Evolutionary conservation across 345 rosid species (phyloP).

Genomic region (Camelina neglecta): DNA sequence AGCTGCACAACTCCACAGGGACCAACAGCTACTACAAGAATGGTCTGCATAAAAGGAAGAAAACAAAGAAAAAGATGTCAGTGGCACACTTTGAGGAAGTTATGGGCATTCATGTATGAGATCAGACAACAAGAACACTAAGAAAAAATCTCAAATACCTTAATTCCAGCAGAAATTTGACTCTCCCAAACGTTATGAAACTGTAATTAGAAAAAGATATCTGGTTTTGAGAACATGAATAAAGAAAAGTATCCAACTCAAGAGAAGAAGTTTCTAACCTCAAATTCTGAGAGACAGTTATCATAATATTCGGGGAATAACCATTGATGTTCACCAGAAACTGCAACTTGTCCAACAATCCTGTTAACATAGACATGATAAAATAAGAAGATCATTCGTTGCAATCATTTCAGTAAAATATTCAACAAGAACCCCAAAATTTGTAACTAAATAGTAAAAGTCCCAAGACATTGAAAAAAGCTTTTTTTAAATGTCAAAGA

Average conservation of each 20-base stretch:
- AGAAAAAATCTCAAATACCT: constrained; percentile 52
- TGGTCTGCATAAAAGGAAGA: constrained; percentile 58
- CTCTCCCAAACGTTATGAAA: constrained; percentile 77
- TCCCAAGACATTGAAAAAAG: background rate
- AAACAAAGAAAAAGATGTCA: constrained; percentile 7
- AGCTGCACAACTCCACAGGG: constrained; percentile 90
- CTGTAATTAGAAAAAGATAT: constrained; percentile 45
- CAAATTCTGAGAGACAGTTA: constrained; percentile 55
- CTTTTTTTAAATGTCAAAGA: constrained; percentile 1
- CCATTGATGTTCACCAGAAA: constrained; percentile 80
- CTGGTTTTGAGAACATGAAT: constrained; percentile 6
- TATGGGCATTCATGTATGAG: constrained; percentile 8
- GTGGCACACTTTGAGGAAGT: constrained; percentile 15
- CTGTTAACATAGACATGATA: constrained; percentile 51
- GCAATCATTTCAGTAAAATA: too few species aligned
- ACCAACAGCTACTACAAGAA: constrained; percentile 72
- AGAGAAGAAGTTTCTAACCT: constrained; percentile 52
- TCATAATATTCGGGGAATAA: constrained; percentile 56
- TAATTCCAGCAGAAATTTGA: constrained; percentile 80
- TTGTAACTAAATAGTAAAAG: constrained; percentile 1
- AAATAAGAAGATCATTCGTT: background rate
- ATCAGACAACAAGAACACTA: constrained; percentile 7
- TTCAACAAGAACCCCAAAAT: background rate
- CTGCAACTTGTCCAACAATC: constrained; percentile 86
- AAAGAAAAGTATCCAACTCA: background rate